Evolutionary conservation across 495 filamentous ascomycete species (phyloP).

Genomic region (Tricharina praecox): DNA sequence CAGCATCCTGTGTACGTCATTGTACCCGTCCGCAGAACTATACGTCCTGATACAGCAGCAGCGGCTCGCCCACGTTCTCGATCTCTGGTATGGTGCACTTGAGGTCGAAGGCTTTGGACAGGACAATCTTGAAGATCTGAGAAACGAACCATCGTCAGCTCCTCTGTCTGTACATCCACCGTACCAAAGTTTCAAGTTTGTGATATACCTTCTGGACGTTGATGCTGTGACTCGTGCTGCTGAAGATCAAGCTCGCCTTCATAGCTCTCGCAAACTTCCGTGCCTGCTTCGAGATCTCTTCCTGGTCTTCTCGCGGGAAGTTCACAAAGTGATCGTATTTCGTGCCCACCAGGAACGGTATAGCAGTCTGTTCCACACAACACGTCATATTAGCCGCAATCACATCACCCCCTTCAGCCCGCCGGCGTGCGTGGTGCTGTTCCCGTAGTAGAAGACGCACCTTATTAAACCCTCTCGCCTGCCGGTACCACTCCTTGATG

Average conservation of each 20-base stretch:
- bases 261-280: conserved; percentile 94
- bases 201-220: conserved; percentile 98
- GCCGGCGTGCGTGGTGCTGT: neutral
- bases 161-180: too few species aligned
- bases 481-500: conserved; percentile 99
- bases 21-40: too few species aligned
- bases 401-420: neutral
- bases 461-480: conserved; percentile 96
- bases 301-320: conserved; percentile 89
- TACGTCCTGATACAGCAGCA: conserved; percentile 78
- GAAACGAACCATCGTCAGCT: too few species aligned
- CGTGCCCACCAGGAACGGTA: conserved; percentile 88
- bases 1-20: too few species aligned
- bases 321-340: conserved; percentile 99
- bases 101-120: conserved; percentile 94
- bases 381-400: too few species aligned
- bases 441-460: conserved; percentile 6
- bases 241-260: conserved; percentile 93
- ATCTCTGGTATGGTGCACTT: conserved; percentile 99
- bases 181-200: too few species aligned
- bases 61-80: conserved; percentile 89
- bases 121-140: conserved; percentile 98
- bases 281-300: conserved; percentile 93
- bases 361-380: conserved; percentile 46
- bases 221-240: conserved; percentile 96